Base-by-base conservation (phyloP, 352 stramenopile species). In the Aphanomyces cochlioides region DNA sequence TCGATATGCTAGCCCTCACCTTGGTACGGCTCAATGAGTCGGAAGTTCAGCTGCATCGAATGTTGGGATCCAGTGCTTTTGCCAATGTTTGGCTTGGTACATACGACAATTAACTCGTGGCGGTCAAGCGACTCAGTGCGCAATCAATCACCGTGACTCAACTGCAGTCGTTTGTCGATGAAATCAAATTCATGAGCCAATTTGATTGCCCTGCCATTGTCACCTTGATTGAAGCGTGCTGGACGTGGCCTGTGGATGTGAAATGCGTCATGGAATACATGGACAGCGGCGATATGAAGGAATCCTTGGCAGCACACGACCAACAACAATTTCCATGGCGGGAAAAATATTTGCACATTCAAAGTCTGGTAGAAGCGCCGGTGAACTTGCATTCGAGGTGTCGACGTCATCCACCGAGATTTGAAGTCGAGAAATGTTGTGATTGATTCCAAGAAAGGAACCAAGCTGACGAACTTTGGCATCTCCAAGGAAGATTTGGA, bases 11-110 rank as follows among this genome's bases (percentile, higher is more conserved):
- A n/a, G n/a, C n/a, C n/a, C n/a, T n/a, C n/a, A n/a, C n/a, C n/a
- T n/a, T n/a, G n/a, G n/a, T n/a, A n/a, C n/a, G n/a, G n/a, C n/a
- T n/a, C n/a, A n/a, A n/a, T n/a, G n/a, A n/a, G n/a, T n/a, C n/a
- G 43, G 43, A 48, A 8, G 15, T 48, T 48, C 8, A 8, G 43
- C 50, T 58, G 6, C 15, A 58, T 36, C 7, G 6, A 34, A 34
- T 58, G 15, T 7, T 58, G 15, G 50, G 50, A 38, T 63, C 73
- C 7, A 79, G 81, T n/a, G 77, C 73, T 0, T 89, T 85, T 56
- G 79, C 77, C 5, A 77, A 87, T 72, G 78, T 89, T 2, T 89
- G 83, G 64, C 73, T 69, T 15, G 81, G 81, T 1, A 73, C 41
- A 0, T 86, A 79, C 41, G 72, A 81, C 8, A 56, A 67, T n/a